Conservation (phyloP, 441 rosid genomes). For the Daphne laureola region DNA sequence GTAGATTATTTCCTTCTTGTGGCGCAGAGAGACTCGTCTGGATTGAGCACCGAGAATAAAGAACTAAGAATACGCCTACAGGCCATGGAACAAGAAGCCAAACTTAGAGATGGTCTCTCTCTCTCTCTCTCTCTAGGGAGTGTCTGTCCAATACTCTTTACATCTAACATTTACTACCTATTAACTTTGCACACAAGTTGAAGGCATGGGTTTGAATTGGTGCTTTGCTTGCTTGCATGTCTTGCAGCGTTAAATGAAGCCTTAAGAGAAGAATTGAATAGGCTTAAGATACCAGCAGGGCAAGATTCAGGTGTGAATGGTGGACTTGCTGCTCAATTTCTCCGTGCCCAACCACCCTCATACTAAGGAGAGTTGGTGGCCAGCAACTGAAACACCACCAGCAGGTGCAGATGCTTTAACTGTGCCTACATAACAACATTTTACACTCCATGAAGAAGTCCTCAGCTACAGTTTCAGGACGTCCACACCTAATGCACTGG, state of each 20-base stretch:
- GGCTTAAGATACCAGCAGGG: slow-evolving; percentile 72
- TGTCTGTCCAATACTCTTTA: too few species aligned
- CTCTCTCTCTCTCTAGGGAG: too few species aligned
- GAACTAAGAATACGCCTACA: slow-evolving; percentile 87
- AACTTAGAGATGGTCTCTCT: slow-evolving; percentile 47
- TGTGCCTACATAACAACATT: slow-evolving; percentile 31
- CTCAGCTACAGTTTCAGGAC: slow-evolving; percentile 41
- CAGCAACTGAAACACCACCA: slow-evolving; percentile 27
- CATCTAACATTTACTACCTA: background rate
- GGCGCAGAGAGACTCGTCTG: slow-evolving; percentile 81
- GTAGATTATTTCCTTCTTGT: slow-evolving; percentile 5
- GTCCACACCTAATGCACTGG: too few species aligned
- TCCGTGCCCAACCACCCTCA: slow-evolving; percentile 36
- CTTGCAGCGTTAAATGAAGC: slow-evolving; percentile 75
- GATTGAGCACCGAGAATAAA: slow-evolving; percentile 70
- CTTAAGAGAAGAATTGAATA: slow-evolving; percentile 73
- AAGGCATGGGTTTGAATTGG: background rate
- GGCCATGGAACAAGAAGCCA: slow-evolving; percentile 93
- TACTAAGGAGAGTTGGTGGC: slow-evolving; percentile 43
- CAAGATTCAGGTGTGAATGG: slow-evolving; percentile 56
- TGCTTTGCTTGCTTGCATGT: background rate
- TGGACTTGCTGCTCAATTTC: slow-evolving; percentile 34
- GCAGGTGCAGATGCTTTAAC: slow-evolving; percentile 28
- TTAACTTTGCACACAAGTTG: background rate
- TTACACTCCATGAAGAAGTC: slow-evolving; percentile 25